phyloP scores from a whole-genome alignment of 805 yeast species.

The Cephaloascus albidus region DNA sequence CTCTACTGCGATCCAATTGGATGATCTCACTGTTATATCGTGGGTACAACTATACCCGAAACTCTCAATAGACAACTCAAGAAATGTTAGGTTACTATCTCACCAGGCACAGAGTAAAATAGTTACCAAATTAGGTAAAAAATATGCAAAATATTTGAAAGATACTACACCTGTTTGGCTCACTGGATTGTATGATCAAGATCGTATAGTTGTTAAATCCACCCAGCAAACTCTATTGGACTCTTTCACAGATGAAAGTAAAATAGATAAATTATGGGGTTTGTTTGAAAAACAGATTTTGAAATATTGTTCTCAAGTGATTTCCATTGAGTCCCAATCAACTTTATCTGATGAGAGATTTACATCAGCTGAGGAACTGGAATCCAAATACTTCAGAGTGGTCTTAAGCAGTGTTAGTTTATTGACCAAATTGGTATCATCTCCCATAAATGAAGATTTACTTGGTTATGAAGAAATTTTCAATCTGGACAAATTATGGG shows the following conservation, averaged over 20 bases:
- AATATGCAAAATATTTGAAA: slow-evolving; percentile 54
- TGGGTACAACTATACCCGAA: slow-evolving; percentile 84
- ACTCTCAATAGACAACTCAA: slow-evolving; percentile 62
- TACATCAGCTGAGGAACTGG: slow-evolving; percentile 55
- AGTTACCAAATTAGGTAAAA: slow-evolving; percentile 42
- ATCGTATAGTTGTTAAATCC: slow-evolving; percentile 44
- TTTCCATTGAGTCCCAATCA: slow-evolving; percentile 48
- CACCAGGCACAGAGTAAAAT: slow-evolving; percentile 58
- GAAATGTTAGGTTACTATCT: slow-evolving; percentile 48
- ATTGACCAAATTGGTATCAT: slow-evolving; percentile 17
- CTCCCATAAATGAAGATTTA: not conserved
- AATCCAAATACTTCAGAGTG: slow-evolving; percentile 52
- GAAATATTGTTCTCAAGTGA: slow-evolving; percentile 40
- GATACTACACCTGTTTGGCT: slow-evolving; percentile 70
- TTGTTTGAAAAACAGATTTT: slow-evolving; percentile 49
- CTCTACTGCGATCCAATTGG: slow-evolving; percentile 27
- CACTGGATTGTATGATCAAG: slow-evolving; percentile 63
- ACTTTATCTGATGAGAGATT: slow-evolving; percentile 71
- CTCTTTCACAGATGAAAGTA: slow-evolving; percentile 47
- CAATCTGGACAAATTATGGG: slow-evolving; percentile 21
- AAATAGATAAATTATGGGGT: slow-evolving; percentile 49
- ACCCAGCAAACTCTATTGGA: slow-evolving; percentile 35
- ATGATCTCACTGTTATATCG: slow-evolving; percentile 45
- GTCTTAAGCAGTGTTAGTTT: slow-evolving; percentile 39
- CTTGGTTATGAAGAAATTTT: slow-evolving; percentile 20